Percentiles rank a stretch among this genome's conserved stretches.
Conservation (phyloP, 2,329 filamentous ascomycete genomes). For the Didymella keratinophila region DNA sequence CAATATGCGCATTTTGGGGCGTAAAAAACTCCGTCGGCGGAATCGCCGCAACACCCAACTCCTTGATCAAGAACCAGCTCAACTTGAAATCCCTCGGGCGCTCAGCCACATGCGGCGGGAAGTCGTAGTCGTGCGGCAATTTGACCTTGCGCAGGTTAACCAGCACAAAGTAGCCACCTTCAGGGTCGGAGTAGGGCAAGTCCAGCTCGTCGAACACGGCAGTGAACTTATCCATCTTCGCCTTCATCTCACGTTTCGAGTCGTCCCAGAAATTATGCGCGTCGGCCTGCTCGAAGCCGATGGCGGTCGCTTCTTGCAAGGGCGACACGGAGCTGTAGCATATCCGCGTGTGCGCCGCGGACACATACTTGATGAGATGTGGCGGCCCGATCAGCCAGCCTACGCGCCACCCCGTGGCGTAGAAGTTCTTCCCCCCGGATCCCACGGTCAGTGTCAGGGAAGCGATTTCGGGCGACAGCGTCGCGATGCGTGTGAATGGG, state of each 20-base stretch:
- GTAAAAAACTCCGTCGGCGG: constrained; percentile 98
- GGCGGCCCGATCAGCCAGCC: constrained; percentile 92
- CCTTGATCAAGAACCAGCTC: constrained; percentile 95
- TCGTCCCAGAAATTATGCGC: constrained; percentile 85
- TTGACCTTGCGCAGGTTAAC: constrained; percentile 91
- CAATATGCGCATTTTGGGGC: constrained; percentile 79
- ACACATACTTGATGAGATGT: constrained; percentile 88
- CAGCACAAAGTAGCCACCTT: constrained; percentile 97
- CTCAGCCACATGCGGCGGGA: constrained; percentile 85
- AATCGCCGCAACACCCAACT: constrained; percentile 93
- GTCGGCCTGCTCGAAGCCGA: constrained; percentile 92
- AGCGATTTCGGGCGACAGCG: constrained; percentile 87
- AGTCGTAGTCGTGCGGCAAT: constrained; percentile 82
- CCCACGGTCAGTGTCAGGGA: constrained; percentile 90
- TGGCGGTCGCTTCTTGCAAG: constrained; percentile 90
- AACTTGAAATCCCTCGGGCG: constrained; percentile 94
- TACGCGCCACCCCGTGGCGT: constrained; percentile 95
- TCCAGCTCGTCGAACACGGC: constrained; percentile 61
- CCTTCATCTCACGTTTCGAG: constrained; percentile 85
- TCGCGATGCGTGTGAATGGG: constrained; percentile 91
- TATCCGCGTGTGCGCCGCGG: constrained; percentile 92
- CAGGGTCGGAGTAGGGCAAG: constrained; percentile 80
- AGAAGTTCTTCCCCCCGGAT: constrained; percentile 97
- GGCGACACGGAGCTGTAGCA: constrained; percentile 95
- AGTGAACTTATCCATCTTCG: constrained; percentile 87